Conservation (phyloP, 495 filamentous ascomycete genomes). For the Aspergillus olivimuriae region DNA sequence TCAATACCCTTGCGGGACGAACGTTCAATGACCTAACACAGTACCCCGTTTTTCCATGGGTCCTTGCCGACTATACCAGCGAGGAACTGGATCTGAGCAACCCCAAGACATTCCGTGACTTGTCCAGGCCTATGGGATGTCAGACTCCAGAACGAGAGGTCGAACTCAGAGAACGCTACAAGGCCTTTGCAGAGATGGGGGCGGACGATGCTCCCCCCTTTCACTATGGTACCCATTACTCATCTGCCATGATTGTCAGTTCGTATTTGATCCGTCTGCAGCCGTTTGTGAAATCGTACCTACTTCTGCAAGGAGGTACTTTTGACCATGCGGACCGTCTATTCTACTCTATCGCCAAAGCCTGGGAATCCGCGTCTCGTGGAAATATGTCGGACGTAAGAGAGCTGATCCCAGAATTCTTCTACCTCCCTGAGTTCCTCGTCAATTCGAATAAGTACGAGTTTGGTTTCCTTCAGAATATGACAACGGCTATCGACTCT, state of each 20-base stretch:
- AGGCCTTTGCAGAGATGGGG: slow-evolving; percentile 85
- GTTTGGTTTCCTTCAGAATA: slow-evolving; percentile 80
- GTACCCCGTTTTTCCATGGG: slow-evolving; percentile 97
- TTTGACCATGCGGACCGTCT: slow-evolving; percentile 95
- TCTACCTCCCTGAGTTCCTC: slow-evolving; percentile 90
- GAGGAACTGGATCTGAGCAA: slow-evolving; percentile 86
- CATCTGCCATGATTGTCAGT: slow-evolving; percentile 96
- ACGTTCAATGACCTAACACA: slow-evolving; percentile 98
- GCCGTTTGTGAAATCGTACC: slow-evolving; percentile 91
- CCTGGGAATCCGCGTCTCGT: slow-evolving; percentile 84
- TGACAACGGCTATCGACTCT: slow-evolving; percentile 69
- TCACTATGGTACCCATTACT: slow-evolving; percentile 98
- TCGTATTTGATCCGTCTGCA: slow-evolving; percentile 93
- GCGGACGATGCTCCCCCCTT: slow-evolving; percentile 73
- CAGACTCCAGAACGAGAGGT: slow-evolving; percentile 67
- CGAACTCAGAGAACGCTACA: slow-evolving; percentile 77
- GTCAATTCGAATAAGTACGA: slow-evolving; percentile 89
- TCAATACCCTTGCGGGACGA: slow-evolving; percentile 94
- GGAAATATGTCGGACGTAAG: slow-evolving; percentile 91
- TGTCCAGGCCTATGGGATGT: slow-evolving; percentile 96
- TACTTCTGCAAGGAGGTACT: slow-evolving; percentile 93
- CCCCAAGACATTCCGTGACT: slow-evolving; percentile 77
- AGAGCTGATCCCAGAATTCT: slow-evolving; percentile 94
- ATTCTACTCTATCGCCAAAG: slow-evolving; percentile 87
- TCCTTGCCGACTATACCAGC: slow-evolving; percentile 91